Conservation (phyloP, 805 yeast species). For the Cyberlindnera americana region DNA sequence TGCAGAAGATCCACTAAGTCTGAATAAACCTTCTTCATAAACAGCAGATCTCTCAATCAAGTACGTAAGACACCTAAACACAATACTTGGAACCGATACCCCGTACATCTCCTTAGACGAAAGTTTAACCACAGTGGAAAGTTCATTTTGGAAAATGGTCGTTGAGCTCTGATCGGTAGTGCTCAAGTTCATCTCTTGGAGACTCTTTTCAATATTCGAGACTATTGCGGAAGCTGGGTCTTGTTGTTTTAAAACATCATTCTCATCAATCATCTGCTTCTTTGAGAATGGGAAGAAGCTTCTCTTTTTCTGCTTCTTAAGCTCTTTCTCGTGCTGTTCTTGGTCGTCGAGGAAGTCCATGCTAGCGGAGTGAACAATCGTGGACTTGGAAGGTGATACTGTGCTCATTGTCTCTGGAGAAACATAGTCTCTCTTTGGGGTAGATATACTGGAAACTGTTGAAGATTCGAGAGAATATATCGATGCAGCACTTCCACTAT, state of each 20-base stretch:
- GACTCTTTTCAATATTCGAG: slow-evolving; percentile 27
- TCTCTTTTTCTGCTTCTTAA: slow-evolving; percentile 48
- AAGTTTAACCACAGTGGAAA: slow-evolving; percentile 47
- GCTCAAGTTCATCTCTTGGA: slow-evolving; percentile 30
- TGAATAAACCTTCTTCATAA: slow-evolving; percentile 87
- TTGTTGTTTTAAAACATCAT: slow-evolving; percentile 5
- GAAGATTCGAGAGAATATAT: slow-evolving; percentile 10
- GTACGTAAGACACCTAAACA: slow-evolving; percentile 69
- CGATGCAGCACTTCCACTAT: slow-evolving; percentile 12
- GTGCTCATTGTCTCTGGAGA: slow-evolving; percentile 4
- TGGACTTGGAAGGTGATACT: slow-evolving; percentile 6
- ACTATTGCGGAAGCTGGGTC: slow-evolving; percentile 3
- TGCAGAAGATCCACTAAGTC: slow-evolving; percentile 85
- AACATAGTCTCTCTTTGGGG: slow-evolving; percentile 7
- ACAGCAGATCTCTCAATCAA: slow-evolving; percentile 64
- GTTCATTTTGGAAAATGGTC: slow-evolving; percentile 61
- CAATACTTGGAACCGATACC: slow-evolving; percentile 61
- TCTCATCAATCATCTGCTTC: slow-evolving; percentile 19
- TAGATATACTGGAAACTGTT: background rate
- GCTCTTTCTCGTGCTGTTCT: slow-evolving; percentile 30
- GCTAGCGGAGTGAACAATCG: slow-evolving; percentile 8
- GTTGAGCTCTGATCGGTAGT: slow-evolving; percentile 27
- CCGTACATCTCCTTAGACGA: slow-evolving; percentile 47
- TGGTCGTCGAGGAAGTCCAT: slow-evolving; percentile 16
- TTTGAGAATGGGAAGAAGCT: slow-evolving; percentile 57